Evolutionary conservation across 2,329 filamentous ascomycete species (phyloP).

Genomic region (Trichoderma sp.): DNA sequence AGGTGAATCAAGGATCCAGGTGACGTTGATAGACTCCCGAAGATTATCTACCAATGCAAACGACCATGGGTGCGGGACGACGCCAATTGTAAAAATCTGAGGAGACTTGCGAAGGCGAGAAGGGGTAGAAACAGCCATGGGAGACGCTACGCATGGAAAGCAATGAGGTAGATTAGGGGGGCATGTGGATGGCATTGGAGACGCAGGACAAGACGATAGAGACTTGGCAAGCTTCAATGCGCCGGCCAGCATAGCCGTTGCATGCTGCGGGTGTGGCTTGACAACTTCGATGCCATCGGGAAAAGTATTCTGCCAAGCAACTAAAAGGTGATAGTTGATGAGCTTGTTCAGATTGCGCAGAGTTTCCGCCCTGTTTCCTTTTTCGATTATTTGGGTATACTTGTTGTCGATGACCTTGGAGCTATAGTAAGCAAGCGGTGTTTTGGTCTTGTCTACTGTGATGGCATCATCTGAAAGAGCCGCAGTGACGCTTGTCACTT

Average conservation of each 20-base stretch:
- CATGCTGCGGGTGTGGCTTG: conserved; percentile 75
- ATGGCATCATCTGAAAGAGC: conserved; percentile 61
- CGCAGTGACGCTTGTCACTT: conserved; percentile 61
- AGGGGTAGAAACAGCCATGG: conserved; percentile 66
- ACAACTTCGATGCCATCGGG: conserved; percentile 74
- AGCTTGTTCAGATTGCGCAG: conserved; percentile 67
- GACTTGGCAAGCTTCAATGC: conserved; percentile 71
- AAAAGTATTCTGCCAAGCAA: conserved; percentile 79
- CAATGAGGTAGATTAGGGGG: conserved; percentile 79
- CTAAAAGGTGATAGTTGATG: conserved; percentile 82
- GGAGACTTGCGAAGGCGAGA: conserved; percentile 69
- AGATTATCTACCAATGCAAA: conserved; percentile 65
- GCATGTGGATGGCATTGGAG: conserved; percentile 72
- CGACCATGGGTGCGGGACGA: conserved; percentile 89
- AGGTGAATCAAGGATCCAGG: conserved; percentile 64
- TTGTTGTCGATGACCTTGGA: conserved; percentile 57
- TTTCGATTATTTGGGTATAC: conserved; percentile 65
- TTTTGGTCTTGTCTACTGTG: conserved; percentile 61
- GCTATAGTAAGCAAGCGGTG: conserved; percentile 76
- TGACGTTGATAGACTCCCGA: conserved; percentile 58
- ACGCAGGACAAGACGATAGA: conserved; percentile 71
- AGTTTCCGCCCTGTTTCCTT: conserved; percentile 54
- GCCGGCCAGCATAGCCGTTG: conserved; percentile 67
- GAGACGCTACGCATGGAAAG: conserved; percentile 63
- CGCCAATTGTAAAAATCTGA: conserved; percentile 75